These are phyloP conservation scores for Cynanchum wilfordii DNA, from an alignment of 257 asterid species.

Conservation along the genomic window DNA sequence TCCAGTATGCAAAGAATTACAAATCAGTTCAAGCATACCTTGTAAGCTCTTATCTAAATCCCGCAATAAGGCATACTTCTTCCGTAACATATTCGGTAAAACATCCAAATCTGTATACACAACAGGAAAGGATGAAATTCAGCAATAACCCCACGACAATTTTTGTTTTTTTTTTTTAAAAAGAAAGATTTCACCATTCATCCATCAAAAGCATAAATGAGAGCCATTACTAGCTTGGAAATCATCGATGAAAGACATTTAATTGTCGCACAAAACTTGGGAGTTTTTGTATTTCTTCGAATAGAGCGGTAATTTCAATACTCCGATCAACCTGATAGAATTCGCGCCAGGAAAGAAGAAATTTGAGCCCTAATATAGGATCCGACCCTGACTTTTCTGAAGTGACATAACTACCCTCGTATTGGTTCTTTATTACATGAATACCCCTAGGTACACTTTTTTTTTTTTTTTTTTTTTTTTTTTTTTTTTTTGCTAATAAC, in stretches of 20 bases:
- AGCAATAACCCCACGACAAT: background rate
- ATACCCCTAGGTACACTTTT: too few relatives aligned
- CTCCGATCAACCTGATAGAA: slow-evolving; percentile 16
- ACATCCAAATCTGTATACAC: slow-evolving; percentile 66
- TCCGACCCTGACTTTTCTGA: background rate
- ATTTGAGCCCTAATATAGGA: slow-evolving; percentile 29
- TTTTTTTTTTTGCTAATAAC: too few relatives aligned
- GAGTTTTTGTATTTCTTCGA: background rate
- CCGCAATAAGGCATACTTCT: slow-evolving; percentile 75
- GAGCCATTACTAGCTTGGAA: slow-evolving; percentile 64
- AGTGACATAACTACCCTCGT: slow-evolving; percentile 6
- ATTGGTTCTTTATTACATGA: too few relatives aligned
- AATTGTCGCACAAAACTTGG: background rate
- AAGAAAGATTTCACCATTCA: background rate
- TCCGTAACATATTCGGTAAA: slow-evolving; percentile 67
- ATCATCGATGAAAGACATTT: slow-evolving; percentile 77
- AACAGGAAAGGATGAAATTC: slow-evolving; percentile 15
- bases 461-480: too few relatives aligned
- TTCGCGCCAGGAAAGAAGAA: slow-evolving; percentile 34
- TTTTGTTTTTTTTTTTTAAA: too few relatives aligned
- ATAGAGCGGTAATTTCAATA: slow-evolving; percentile 14
- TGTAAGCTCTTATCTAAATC: slow-evolving; percentile 86
- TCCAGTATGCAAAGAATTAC: background rate
- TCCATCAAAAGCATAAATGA: too few relatives aligned
- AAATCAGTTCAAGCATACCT: slow-evolving; percentile 36